These are phyloP conservation scores for Paraphoma sp. DNA, from an alignment of 2,329 filamentous ascomycete genomes.

Conservation along the genomic window DNA sequence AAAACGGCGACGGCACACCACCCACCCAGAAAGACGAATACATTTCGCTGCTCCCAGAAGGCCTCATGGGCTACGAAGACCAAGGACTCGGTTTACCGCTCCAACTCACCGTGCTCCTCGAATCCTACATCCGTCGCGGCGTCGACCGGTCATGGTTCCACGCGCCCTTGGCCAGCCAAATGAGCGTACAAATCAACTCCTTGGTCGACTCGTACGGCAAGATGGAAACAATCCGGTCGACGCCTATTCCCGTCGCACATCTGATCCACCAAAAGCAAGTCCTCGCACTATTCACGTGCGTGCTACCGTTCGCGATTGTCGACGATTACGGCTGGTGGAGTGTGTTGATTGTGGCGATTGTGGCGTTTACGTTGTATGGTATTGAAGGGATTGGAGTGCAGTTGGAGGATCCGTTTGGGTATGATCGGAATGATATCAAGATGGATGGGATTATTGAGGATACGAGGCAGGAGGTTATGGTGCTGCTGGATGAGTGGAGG, in stretches of 20 bases:
- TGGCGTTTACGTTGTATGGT: conserved; percentile 69
- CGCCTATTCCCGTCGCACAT: conserved; percentile 69
- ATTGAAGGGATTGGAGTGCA: conserved; percentile 69
- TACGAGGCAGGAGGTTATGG: conserved; percentile 63
- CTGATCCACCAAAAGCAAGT: conserved; percentile 71
- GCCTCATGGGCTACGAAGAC: conserved; percentile 61
- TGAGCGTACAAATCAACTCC: conserved; percentile 64
- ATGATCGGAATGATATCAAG: conserved; percentile 71
- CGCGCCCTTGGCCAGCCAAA: conserved; percentile 63
- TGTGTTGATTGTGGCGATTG: conserved; percentile 64
- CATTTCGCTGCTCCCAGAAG: conserved; percentile 57
- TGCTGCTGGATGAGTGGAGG: conserved; percentile 66
- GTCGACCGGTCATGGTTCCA: conserved; percentile 65
- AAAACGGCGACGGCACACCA: conserved; percentile 37
- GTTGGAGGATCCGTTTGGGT: conserved; percentile 71
- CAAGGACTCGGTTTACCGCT: conserved; percentile 65
- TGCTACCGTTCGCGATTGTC: conserved; percentile 69
- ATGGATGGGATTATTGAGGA: conserved; percentile 71
- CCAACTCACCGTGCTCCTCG: conserved; percentile 66
- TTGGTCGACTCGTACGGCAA: conserved; percentile 65
- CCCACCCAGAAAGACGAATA: conserved; percentile 55
- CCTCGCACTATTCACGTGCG: conserved; percentile 64
- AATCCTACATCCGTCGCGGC: conserved; percentile 65
- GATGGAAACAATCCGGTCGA: conserved; percentile 71
- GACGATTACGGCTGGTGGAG: conserved; percentile 69